Evolutionary conservation across 2,329 filamentous ascomycete species (phyloP), one percentile per base, ranked within the genome.

Genomic region (Exophiala calicioides): DNA sequence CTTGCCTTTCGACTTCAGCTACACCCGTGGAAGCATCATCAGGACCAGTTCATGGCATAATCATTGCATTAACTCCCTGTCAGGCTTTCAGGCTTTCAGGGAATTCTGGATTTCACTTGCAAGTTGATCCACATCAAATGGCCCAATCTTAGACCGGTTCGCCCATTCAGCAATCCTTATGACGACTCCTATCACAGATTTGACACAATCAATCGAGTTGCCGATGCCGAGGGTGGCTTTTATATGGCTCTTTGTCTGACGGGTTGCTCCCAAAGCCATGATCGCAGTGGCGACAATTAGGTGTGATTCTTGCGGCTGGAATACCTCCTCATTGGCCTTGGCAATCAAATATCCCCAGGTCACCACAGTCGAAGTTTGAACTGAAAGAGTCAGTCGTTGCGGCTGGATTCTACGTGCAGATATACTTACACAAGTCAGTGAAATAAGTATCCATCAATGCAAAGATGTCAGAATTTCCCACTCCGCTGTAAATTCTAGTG

Each of bases 211-310:
- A n/a, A 38, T 16, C 7, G 32, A 38, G 13, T 44, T 44, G 9
- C 46, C 46, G 10, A 44, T 34, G 3, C 40, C 39, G n/a, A 49
- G 16, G 5, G 46, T 44, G 15, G 46, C 46, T 20, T 49, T 49
- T 7, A 44, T 26, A 34, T 49, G 46, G 29, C 46, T 49, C 30
- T 35, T 44, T 10, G 46, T 44, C 40, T 49, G 46, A 5, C 46
- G 39, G 3, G 46, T 44, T 12, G 46, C 46, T 3, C 46, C 46
- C 34, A 49, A 24, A 5, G 46, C 46, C 29, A 35, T 39, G 23
- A 49, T 49, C n/a, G 46, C 40, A 7, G 46, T 40, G 10, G 46
- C 46, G 10, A 49, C 33, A 29, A 49, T 34, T 4, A 49, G 39
- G 13, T 49, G 39, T 16, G 46, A 38, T 10, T 49, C 33, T 8